Evolutionary conservation across 1,284 basidiomycete species (phyloP), one percentile per base, ranked within the genome.

Genomic region (Rhodotorula sp.): DNA sequence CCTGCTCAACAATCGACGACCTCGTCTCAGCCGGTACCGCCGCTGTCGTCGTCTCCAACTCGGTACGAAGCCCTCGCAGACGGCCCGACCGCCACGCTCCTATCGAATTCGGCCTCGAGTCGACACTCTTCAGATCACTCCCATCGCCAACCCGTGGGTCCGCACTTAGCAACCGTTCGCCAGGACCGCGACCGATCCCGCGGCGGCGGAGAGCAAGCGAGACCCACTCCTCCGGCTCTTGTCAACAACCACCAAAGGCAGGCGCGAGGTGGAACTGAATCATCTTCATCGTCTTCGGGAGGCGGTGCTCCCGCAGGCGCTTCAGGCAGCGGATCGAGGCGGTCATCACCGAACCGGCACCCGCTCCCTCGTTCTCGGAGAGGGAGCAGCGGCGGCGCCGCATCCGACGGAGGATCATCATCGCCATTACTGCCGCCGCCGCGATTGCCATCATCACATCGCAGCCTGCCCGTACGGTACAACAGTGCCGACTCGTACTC

Each of bases 41-140:
- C 48, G 18, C 53, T 62, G 26, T 62, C 62, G 44, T 33, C 62
- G 12, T 62, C 62, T 20, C 62, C 62, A 20, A 62, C 62, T 6
- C 62, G 62, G 5, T 62, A 62, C 62, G 53, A 54, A 6, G 29
- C 29, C 26, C 53, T 46, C 42, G 18, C 42, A 20, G 53, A 44
- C 24, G 12, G 37, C 6, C 8, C 33, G 33, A 33, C 24, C n/a
- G 51, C 51, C 26, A 15, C 53, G 8, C 26, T 54, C 26, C 29
- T 54, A 17, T 54, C 53, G 53, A 54, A 8, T 18, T 54, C 53
- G 12, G 53, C 53, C 6, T 54, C 53, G 53, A 54, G 53, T 18
- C 24, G 53, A 5, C 53, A 54, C 53, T 54, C 53, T 12, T n/a
- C 53, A 14, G 53, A 54, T 2, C 37, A 42, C 42, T 59, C 44